phyloP scores from a whole-genome alignment of 2,329 filamentous ascomycete genomes.

The Xylariales sp. region DNA sequence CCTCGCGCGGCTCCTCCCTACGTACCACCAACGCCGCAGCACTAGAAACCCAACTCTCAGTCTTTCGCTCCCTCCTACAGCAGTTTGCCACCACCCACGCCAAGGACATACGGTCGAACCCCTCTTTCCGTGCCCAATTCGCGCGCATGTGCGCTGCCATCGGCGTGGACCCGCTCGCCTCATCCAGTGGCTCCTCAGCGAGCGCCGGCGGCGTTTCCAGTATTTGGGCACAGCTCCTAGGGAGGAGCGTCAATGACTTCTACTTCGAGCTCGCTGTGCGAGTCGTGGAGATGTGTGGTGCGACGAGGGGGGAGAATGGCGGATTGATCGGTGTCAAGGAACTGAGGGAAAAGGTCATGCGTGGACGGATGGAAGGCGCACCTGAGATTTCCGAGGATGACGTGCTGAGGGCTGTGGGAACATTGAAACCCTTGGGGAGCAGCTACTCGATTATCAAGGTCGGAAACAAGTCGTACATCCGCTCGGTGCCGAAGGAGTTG shows the following conservation, averaged over 20 bases:
- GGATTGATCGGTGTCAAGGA: constrained; percentile 83
- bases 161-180: constrained; percentile 90
- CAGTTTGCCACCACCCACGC: constrained; percentile 94
- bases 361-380: constrained; percentile 68
- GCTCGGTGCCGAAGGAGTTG: constrained; percentile 89
- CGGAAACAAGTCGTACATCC: constrained; percentile 79
- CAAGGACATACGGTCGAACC: constrained; percentile 93
- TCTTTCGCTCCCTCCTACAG: constrained; percentile 92
- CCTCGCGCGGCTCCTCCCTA: constrained; percentile 82
- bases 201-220: constrained; percentile 53
- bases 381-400: constrained; percentile 88
- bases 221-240: constrained; percentile 90
- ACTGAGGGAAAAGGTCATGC: constrained; percentile 69
- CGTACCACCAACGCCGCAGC: constrained; percentile 79
- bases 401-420: constrained; percentile 81
- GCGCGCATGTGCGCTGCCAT: constrained; percentile 98
- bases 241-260: constrained; percentile 91
- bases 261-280: constrained; percentile 97
- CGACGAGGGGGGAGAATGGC: constrained; percentile 84
- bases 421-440: constrained; percentile 79
- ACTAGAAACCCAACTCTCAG: constrained; percentile 86
- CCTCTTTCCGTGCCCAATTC: constrained; percentile 92
- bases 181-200: constrained; percentile 54
- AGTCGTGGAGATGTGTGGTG: constrained; percentile 86
- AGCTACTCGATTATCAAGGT: constrained; percentile 83